Conservation (phyloP, 257 asterid genomes). For the Solanum medicagineum region DNA sequence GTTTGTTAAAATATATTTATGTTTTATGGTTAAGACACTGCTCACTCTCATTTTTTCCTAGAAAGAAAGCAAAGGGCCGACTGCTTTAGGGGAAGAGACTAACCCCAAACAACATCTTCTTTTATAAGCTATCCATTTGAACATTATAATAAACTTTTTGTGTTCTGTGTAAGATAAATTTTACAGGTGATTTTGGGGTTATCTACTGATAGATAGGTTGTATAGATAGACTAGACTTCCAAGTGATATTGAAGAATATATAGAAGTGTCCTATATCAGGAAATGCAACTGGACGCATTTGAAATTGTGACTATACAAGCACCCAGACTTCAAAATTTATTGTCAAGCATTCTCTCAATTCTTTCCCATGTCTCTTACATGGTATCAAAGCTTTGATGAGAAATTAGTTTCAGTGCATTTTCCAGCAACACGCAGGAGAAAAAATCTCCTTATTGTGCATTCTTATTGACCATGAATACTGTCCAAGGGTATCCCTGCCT, state of each 20-base stretch:
- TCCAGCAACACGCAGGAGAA: neutral
- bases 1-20: slow-evolving; percentile 9
- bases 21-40: neutral
- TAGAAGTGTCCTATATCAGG: neutral
- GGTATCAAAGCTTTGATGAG: neutral
- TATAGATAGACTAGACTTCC: neutral
- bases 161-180: neutral
- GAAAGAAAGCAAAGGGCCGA: neutral
- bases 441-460: neutral
- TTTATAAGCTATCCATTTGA: neutral
- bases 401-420: neutral
- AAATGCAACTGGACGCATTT: neutral
- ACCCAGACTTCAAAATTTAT: neutral
- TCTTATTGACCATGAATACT: neutral
- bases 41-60: neutral
- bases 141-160: neutral
- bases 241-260: neutral
- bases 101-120: neutral
- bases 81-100: neutral
- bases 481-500: neutral
- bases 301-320: neutral
- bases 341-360: neutral
- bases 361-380: neutral
- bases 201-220: neutral
- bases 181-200: neutral